Base-by-base conservation (phyloP, 495 filamentous ascomycete species). In the Darksidea phi region DNA sequence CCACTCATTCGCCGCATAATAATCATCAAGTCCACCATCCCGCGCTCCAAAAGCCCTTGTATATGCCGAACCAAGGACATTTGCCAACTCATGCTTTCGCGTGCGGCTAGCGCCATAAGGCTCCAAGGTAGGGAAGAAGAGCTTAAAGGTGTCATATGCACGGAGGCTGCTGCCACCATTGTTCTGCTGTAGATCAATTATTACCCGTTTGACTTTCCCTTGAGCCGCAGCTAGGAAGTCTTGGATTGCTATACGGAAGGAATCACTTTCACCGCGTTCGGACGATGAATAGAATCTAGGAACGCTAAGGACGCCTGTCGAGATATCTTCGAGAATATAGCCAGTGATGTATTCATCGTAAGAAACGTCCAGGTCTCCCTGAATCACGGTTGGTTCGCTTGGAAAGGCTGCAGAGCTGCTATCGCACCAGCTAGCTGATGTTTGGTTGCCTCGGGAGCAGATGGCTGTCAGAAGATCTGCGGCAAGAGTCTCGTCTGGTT, bases 211-310 rank as follows among this genome's bases (percentile, higher is more conserved):
- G 36, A 75, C 71, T 20, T 72, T 72, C 7, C 67, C 70, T 11
- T 60, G 58, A 45, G 72, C 72, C 21, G 71, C 74, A 20, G 66
- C 55, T 50, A 83, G 67, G 62, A 84, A 83, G 0, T 78, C 43
- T 2, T 61, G 42, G 0, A 82, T 73, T 0, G 76, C 66, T 11
- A 61, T 41, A 6, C 64, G 67, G 63, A 81, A 81, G 5, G 57
- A 47, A 28, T 72, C 70, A 37, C 65, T 68, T 4, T 72, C 66
- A n/a, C 51, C 63, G 28, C 59, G 66, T 25, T 71, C 68, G 18
- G 73, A 57, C n/a, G n/a, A n/a, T n/a, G n/a, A n/a, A n/a, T n/a
- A n/a, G 51, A 84, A 84, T 57, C 57, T 78, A 0, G 79, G 78
- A 46, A 84, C 75, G 47, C 76, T 78, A 20, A 85, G 74, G 3